Conservation (phyloP, 2,329 filamentous ascomycete species). For the Claviceps sp. region DNA sequence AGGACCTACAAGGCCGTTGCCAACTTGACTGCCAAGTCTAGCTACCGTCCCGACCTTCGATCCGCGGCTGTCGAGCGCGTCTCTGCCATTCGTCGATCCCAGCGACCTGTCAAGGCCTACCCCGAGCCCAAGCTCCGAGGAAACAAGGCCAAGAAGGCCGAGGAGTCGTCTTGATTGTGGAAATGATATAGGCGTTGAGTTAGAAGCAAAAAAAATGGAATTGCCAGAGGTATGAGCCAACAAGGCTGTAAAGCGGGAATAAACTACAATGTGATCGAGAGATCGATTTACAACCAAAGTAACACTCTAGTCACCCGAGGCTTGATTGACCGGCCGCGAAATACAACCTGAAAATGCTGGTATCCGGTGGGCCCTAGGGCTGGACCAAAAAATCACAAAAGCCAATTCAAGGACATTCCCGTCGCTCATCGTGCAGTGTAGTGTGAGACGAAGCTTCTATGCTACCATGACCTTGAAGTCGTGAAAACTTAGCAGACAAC, state of each 20-base stretch:
- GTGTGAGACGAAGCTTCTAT: background rate
- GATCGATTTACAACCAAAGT: background rate
- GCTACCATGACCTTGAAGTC: no score
- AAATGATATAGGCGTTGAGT: background rate
- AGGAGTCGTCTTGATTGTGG: conserved; percentile 21
- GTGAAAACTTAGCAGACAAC: no score
- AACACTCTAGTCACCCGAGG: background rate
- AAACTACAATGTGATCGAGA: background rate
- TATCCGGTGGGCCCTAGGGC: background rate
- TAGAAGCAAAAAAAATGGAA: background rate
- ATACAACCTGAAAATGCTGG: background rate
- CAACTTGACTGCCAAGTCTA: conserved; percentile 65
- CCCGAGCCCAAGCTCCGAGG: conserved; percentile 66
- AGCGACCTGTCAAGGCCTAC: conserved; percentile 64
- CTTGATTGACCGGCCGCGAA: background rate
- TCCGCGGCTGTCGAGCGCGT: conserved; percentile 71
- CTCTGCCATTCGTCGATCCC: conserved; percentile 68
- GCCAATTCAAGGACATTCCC: background rate
- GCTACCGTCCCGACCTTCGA: conserved; percentile 74
- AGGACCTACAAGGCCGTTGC: conserved; percentile 87
- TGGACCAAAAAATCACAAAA: background rate
- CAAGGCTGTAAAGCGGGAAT: background rate
- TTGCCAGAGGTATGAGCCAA: background rate
- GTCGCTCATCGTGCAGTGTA: background rate
- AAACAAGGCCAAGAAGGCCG: conserved; percentile 63